phyloP scores from a whole-genome alignment of 345 rosid species.

The Aegle marmelos region DNA sequence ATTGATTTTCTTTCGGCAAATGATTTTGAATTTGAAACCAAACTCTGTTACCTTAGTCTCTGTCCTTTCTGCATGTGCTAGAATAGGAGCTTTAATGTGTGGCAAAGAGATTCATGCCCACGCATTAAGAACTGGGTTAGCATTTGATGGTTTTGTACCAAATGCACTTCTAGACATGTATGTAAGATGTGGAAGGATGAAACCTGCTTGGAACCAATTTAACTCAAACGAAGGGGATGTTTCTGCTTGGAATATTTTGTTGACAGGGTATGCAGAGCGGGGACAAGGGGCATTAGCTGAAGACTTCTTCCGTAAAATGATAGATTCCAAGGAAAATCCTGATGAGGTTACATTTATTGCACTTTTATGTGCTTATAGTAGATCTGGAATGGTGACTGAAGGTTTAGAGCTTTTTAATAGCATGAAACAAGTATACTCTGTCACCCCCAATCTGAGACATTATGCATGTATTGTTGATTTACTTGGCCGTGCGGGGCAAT shows the following conservation, averaged over 20 bases:
- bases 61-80: constrained; percentile 75
- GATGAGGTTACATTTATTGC: constrained; percentile 77
- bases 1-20: constrained; percentile 58
- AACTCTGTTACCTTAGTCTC: constrained; percentile 66
- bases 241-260: constrained; percentile 80
- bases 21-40: constrained; percentile 57
- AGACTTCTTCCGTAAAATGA: constrained; percentile 59
- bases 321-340: constrained; percentile 49
- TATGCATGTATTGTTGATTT: constrained; percentile 84
- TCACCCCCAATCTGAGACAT: constrained; percentile 70
- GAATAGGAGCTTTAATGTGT: constrained; percentile 75
- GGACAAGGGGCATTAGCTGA: constrained; percentile 61
- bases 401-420: constrained; percentile 55
- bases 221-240: constrained; percentile 49
- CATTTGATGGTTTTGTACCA: constrained; percentile 55
- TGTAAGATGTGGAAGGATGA: constrained; percentile 74
- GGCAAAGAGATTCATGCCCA: constrained; percentile 84
- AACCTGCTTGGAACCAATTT: constrained; percentile 60
- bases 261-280: constrained; percentile 66
- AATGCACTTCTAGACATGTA: constrained; percentile 77
- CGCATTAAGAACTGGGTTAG: constrained; percentile 51
- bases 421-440: constrained; percentile 55
- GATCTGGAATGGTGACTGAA: constrained; percentile 68
- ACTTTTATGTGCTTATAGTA: constrained; percentile 71
- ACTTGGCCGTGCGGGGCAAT: constrained; percentile 69